These are phyloP conservation scores for Aspergillus phoenicis DNA, from an alignment of 2,329 filamentous ascomycete species.

Conservation along the genomic window DNA sequence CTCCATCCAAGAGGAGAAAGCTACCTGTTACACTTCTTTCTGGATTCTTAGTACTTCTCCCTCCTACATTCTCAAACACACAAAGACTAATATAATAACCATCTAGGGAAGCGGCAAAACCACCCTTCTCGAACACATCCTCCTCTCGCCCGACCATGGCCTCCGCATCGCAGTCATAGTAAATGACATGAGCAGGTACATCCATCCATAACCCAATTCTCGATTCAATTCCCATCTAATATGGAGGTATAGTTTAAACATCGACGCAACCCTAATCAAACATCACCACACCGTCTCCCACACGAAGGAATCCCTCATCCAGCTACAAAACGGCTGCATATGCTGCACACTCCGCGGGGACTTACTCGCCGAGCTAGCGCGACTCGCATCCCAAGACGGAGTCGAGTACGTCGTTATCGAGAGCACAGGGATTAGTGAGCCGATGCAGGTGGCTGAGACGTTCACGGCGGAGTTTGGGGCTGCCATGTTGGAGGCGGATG, in stretches of 20 bases:
- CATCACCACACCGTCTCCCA: constrained; percentile 57
- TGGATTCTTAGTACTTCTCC: constrained; percentile 55
- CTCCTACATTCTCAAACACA: not conserved
- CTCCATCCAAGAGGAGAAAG: constrained; percentile 11
- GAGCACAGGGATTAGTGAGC: constrained; percentile 72
- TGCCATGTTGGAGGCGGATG: constrained; percentile 52
- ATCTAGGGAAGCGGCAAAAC: constrained; percentile 69
- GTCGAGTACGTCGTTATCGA: constrained; percentile 75
- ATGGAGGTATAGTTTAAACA: constrained; percentile 55
- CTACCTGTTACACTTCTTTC: constrained; percentile 64
- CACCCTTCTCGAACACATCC: constrained; percentile 68
- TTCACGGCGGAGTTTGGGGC: constrained; percentile 61
- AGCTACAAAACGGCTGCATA: constrained; percentile 73
- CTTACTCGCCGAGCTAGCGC: constrained; percentile 68
- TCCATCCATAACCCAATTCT: no score
- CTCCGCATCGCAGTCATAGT: constrained; percentile 72
- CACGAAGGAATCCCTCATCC: constrained; percentile 66
- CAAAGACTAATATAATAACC: not conserved
- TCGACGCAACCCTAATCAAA: constrained; percentile 65
- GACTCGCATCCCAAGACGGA: constrained; percentile 61
- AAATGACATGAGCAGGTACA: constrained; percentile 67
- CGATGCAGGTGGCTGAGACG: constrained; percentile 73
- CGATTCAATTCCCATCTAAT: not conserved
- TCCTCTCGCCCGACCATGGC: constrained; percentile 65
- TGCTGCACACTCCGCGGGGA: constrained; percentile 75